Evolutionary conservation across 2,329 filamentous ascomycete species (phyloP), one percentile per base, ranked within the genome.

Genomic region (Penicillium sp.): DNA sequence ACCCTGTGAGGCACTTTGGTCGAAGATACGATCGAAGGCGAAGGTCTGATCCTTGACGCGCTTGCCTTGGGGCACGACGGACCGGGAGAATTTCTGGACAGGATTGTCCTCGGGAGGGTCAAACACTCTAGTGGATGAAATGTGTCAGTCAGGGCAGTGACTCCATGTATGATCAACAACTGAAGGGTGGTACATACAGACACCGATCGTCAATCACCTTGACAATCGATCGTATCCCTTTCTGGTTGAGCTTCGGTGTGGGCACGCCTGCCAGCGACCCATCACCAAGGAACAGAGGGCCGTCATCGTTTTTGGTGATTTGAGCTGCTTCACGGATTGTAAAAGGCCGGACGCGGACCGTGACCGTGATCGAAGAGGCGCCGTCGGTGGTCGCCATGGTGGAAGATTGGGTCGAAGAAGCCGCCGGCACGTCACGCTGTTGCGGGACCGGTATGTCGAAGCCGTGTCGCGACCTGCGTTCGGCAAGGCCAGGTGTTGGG

Each of bases 21-120:
- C 94, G 75, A 99, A 97, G 60, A 99, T 90, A 54, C 90, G 84
- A 75, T 99, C 94, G 77, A 99, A 99, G 49, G 89, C 92, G 67
- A 99, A 99, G 4, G 94, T 94, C 74, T 97, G 92, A 72, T 99
- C 95, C 73, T 99, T 99, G 68, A 94, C 90, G 65, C 92, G 89
- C 76, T 96, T 97, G 53, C 92, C 92, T 51, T 86, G 84, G 3
- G 89, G 87, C 9, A 96, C 84, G 11, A 95, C 88, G 2, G 89
- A 91, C 71, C 87, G 83, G 27, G 89, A 89, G 74, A 97, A 96
- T 64, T 88, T 89, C 58, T 96, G 91, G 8, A 97, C 87, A 0
- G 92, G 90, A 68, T 87, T 96, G 70, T 97, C 92, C 75, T 99
- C 94, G 41, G 94, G 94, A 7, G 94, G 94, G 67, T 99, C 94